These are phyloP conservation scores for Talinum fruticosum DNA, from an alignment of 148 eudicot species.

Conservation along the genomic window DNA sequence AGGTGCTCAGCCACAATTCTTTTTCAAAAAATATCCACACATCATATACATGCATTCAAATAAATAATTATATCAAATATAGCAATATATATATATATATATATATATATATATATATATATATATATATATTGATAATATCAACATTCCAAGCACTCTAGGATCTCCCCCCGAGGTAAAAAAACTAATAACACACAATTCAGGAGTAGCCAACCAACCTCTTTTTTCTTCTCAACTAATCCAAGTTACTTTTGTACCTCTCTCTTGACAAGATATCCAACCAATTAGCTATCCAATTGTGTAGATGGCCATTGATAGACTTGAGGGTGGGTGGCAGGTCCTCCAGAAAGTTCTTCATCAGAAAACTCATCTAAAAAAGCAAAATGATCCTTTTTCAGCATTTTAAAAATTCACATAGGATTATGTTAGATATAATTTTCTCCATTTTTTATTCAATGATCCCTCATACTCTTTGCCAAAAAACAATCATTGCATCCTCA, in stretches of 20 bases:
- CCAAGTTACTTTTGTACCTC: neutral
- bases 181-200: neutral
- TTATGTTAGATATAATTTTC: neutral
- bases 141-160: neutral
- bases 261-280: neutral
- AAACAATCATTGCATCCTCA: neutral
- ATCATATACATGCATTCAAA: no score
- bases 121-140: no score
- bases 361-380: neutral
- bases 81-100: no score
- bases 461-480: neutral
- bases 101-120: no score
- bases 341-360: constrained; percentile 7
- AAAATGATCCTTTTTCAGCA: neutral
- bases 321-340: neutral
- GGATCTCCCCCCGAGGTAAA: neutral
- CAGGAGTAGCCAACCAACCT: neutral
- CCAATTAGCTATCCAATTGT: neutral
- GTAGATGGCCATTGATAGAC: neutral
- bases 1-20: no score
- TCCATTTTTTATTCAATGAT: neutral
- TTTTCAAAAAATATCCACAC: no score
- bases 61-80: no score
- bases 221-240: neutral
- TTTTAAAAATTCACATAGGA: neutral